These are phyloP conservation scores for Neurospora sp. DNA, from an alignment of 495 filamentous ascomycete species.

Conservation along the genomic window DNA sequence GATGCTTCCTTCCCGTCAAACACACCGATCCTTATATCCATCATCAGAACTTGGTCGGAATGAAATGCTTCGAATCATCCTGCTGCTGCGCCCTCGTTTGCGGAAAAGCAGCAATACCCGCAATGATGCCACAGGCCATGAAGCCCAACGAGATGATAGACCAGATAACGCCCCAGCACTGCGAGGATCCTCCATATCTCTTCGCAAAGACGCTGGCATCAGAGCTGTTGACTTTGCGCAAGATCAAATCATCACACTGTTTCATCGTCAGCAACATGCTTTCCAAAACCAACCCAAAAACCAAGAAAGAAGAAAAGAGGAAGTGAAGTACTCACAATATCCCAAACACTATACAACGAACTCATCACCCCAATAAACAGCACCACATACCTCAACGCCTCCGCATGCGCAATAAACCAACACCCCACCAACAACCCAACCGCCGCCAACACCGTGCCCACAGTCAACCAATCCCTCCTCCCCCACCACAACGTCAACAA, in stretches of 20 bases:
- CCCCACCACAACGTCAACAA: conserved; percentile 74
- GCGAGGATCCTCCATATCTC: conserved; percentile 66
- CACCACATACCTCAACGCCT: conserved; percentile 63
- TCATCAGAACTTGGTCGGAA: conserved; percentile 32
- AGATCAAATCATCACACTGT: conserved; percentile 67
- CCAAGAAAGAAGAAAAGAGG: not conserved
- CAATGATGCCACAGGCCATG: conserved; percentile 61
- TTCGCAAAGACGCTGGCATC: conserved; percentile 75
- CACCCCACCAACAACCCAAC: conserved; percentile 62
- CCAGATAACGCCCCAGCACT: conserved; percentile 77
- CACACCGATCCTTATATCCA: not conserved
- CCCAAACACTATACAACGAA: conserved; percentile 69
- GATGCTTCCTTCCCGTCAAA: not conserved
- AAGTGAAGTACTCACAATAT: conserved; percentile 52
- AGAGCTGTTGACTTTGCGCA: conserved; percentile 70
- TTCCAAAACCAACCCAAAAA: not conserved
- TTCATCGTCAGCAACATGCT: not conserved
- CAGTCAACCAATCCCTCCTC: conserved; percentile 64
- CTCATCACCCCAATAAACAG: conserved; percentile 78
- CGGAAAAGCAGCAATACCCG: conserved; percentile 65
- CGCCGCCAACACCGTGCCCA: conserved; percentile 55
- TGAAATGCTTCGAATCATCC: conserved; percentile 56
- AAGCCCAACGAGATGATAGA: conserved; percentile 58
- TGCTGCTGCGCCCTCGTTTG: conserved; percentile 57
- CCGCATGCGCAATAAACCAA: conserved; percentile 71